A percentile compares a stretch with the other conserved stretches of the same genome.
phyloP scores from a whole-genome alignment of 2,329 filamentous ascomycete genomes.

The Aureobasidium zeae region DNA sequence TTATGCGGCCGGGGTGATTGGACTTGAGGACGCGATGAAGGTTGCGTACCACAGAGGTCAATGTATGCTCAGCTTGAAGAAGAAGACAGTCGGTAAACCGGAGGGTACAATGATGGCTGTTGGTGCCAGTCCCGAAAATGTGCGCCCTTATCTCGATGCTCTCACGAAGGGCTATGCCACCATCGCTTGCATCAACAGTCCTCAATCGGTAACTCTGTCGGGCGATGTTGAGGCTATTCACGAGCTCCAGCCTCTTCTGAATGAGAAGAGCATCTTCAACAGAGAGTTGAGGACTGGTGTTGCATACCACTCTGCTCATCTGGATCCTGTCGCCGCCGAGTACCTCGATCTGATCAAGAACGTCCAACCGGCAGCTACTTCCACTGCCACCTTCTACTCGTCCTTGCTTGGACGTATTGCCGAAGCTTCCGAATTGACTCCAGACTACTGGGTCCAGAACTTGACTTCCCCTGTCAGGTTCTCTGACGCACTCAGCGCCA shows the following conservation, averaged over 20 bases:
- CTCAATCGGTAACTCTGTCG: slow-evolving; percentile 37
- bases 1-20: slow-evolving; percentile 21
- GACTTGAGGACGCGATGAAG: slow-evolving; percentile 18
- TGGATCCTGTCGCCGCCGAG: slow-evolving; percentile 2
- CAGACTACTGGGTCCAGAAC: slow-evolving; percentile 39
- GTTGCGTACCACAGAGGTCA: slow-evolving; percentile 22
- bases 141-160: slow-evolving; percentile 18
- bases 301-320: slow-evolving; percentile 5
- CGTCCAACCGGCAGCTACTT: not conserved
- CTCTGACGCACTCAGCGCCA: slow-evolving; percentile 30
- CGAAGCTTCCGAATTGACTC: slow-evolving; percentile 18
- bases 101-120: slow-evolving; percentile 28
- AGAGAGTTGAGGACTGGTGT: slow-evolving; percentile 6
- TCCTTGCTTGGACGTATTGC: slow-evolving; percentile 15
- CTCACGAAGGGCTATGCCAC: slow-evolving; percentile 13
- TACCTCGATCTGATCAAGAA: slow-evolving; percentile 9
- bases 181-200: slow-evolving; percentile 31
- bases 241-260: slow-evolving; percentile 9
- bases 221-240: slow-evolving; percentile 28
- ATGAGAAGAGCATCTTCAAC: slow-evolving; percentile 12
- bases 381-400: slow-evolving; percentile 15
- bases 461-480: slow-evolving; percentile 39
- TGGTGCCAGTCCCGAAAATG: slow-evolving; percentile 19
- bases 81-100: not conserved
- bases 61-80: slow-evolving; percentile 10